These are phyloP conservation scores for Mucor plumbeus DNA, from an alignment of 371 early-diverging fungal genomes.

Conservation along the genomic window DNA sequence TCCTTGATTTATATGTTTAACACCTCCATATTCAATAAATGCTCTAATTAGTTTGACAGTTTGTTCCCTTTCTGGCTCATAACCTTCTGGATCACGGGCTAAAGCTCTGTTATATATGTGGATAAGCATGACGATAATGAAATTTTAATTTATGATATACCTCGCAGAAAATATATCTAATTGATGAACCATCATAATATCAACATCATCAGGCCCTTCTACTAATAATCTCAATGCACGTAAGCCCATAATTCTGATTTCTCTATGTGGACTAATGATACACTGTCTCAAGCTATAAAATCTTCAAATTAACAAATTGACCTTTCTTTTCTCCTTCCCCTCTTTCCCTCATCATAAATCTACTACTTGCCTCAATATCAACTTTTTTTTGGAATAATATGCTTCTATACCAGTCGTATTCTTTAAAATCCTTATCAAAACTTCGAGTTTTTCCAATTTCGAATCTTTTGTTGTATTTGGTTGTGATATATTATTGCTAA, in stretches of 20 bases:
- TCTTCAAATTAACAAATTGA: background rate
- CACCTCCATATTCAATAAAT: constrained; percentile 72
- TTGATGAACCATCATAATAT: constrained; percentile 56
- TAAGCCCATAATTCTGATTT: constrained; percentile 58
- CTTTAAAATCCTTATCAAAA: constrained; percentile 47
- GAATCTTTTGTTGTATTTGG: constrained; percentile 36
- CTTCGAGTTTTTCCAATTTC: constrained; percentile 44
- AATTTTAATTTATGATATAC: constrained; percentile 26
- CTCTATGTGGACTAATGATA: constrained; percentile 56
- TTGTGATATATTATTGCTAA: constrained; percentile 13
- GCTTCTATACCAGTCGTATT: constrained; percentile 48
- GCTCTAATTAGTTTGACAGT: constrained; percentile 73
- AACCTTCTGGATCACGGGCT: constrained; percentile 61
- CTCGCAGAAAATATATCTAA: constrained; percentile 72
- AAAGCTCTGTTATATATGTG: constrained; percentile 50
- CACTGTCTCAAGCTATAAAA: constrained; percentile 57
- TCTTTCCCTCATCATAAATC: background rate
- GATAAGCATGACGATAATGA: background rate
- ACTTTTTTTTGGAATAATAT: constrained; percentile 39
- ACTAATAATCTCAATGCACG: constrained; percentile 63
- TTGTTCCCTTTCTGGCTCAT: constrained; percentile 80
- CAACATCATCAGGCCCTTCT: constrained; percentile 44
- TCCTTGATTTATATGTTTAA: constrained; percentile 61
- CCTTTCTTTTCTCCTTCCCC: too few species aligned
- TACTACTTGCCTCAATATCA: constrained; percentile 38